Evolutionary conservation across 75 land plant genomes (phyloP), one percentile per base, ranked within the genome.

Genomic region (Pinus albicaulis): DNA sequence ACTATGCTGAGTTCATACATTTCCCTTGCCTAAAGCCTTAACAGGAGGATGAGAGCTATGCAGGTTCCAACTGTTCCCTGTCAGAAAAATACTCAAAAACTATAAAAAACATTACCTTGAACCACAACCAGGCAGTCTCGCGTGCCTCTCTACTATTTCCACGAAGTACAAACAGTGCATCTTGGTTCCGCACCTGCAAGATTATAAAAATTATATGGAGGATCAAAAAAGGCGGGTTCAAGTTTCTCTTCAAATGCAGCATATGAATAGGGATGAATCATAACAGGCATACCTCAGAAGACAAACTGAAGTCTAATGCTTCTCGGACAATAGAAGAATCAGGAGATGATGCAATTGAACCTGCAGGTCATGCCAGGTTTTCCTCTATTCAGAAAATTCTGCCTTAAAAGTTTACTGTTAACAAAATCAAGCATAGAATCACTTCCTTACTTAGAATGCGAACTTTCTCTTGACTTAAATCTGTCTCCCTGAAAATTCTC

Each of bases 141-240:
- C 98, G 92, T 48, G 91, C 95, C 71, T 92, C 92, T 60, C 64
- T 80, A 68, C 93, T 85, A 22, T 92, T 87, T 55, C 92, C 92
- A 11, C 56, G 56, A 13, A 98, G 88, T 52, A 92, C 96, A 85
- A 66, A 83, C 41, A 91, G 57, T n/a, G 85, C 87, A 95, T 95
- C 98, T 82, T 98, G 99, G 69, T 74, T 91, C 23, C 98, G 90
- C 56, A 98, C 99, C 99, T 98, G 81, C 3, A 80, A 19, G 55
- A 76, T 52, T 17, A 41, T 24, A 13, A 76, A 19, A 17, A 23
- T 44, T 55, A 71, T 41, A 44, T 15, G 7, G 16, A 59, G 74
- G 52, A 4, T 16, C 23, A 3, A 34, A 41, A 71, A n/a, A 16
- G 10, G 12, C 31, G 16, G 69, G 57, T 56, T 24, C 12, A 10